phyloP scores from a whole-genome alignment of 768 basidiomycete genomes.

The Lactarius indigo region DNA sequence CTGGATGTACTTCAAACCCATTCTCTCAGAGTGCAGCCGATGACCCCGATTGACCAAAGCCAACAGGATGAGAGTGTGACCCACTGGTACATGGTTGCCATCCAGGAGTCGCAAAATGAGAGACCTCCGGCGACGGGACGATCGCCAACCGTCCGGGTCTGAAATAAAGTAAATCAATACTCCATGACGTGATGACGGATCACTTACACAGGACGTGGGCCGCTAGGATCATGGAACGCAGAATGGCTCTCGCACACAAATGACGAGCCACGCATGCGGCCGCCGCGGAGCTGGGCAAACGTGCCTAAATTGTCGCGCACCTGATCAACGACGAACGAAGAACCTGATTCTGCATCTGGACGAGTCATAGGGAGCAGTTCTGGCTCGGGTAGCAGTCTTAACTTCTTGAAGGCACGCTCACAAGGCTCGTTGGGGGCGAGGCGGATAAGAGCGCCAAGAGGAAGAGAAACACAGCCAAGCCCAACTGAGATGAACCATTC shows the following conservation, averaged over 20 bases:
- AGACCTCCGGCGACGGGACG: slow-evolving; percentile 68
- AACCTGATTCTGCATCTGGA: slow-evolving; percentile 55
- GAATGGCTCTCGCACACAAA: slow-evolving; percentile 80
- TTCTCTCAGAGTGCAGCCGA: too few species aligned
- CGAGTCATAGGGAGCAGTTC: slow-evolving; percentile 61
- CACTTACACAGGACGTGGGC: slow-evolving; percentile 46
- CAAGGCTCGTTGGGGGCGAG: slow-evolving; percentile 77
- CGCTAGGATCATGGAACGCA: slow-evolving; percentile 46
- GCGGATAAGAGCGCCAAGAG: slow-evolving; percentile 80
- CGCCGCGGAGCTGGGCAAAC: slow-evolving; percentile 82
- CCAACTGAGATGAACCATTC: slow-evolving; percentile 95
- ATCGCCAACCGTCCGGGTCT: slow-evolving; percentile 53
- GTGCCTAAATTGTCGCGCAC: slow-evolving; percentile 84
- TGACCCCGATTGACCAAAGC: too few species aligned
- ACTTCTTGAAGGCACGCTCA: slow-evolving; percentile 52
- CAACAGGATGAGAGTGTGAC: too few species aligned
- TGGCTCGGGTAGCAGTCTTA: slow-evolving; percentile 60
- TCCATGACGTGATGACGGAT: slow-evolving; percentile 16
- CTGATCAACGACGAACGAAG: slow-evolving; percentile 76
- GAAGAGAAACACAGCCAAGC: slow-evolving; percentile 82
- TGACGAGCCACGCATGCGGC: slow-evolving; percentile 76
- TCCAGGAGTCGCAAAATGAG: too few species aligned
- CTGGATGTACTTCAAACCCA: too few species aligned
- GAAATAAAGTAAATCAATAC: slow-evolving; percentile 29
- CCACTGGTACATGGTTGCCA: too few species aligned